Conservation (phyloP, 352 stramenopile species). For the Globisporangium nunn region DNA sequence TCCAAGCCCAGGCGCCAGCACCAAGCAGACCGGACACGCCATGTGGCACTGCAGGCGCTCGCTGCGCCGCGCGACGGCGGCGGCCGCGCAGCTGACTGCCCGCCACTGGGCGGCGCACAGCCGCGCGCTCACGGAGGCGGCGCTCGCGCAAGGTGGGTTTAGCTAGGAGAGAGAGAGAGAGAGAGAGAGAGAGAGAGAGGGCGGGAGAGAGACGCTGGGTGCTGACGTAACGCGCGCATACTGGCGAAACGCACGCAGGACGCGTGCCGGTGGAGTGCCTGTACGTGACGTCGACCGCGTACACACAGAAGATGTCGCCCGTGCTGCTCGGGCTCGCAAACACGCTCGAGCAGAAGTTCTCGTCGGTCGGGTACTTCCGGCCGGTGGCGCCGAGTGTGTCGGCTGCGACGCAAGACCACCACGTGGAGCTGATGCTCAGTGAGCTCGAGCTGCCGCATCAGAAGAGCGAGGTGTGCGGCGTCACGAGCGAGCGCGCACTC, state of each 20-base stretch:
- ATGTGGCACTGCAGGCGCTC: constrained; percentile 14
- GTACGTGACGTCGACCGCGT: constrained; percentile 65
- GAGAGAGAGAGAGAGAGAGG: too few relatives aligned
- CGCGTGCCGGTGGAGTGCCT: constrained; percentile 47
- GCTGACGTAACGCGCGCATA: too few relatives aligned
- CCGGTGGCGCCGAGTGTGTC: constrained; percentile 43
- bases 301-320: constrained; percentile 53
- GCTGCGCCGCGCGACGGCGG: constrained; percentile 13
- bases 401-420: constrained; percentile 39
- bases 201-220: too few relatives aligned
- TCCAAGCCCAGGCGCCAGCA: too few relatives aligned
- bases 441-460: constrained; percentile 43
- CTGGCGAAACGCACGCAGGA: too few relatives aligned
- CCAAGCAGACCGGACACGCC: neutral
- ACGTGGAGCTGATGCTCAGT: constrained; percentile 61
- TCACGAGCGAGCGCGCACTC: constrained; percentile 48
- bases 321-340: constrained; percentile 61
- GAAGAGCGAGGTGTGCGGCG: constrained; percentile 44
- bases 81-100: constrained; percentile 2
- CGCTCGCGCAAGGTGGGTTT: constrained; percentile 18
- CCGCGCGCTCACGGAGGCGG: constrained; percentile 26
- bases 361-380: constrained; percentile 69
- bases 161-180: too few relatives aligned
- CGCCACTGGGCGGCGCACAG: constrained; percentile 7
- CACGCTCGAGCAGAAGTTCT: constrained; percentile 70